Base-by-base conservation (phyloP, 2,329 filamentous ascomycete species). In the Aureobasidium lini region DNA sequence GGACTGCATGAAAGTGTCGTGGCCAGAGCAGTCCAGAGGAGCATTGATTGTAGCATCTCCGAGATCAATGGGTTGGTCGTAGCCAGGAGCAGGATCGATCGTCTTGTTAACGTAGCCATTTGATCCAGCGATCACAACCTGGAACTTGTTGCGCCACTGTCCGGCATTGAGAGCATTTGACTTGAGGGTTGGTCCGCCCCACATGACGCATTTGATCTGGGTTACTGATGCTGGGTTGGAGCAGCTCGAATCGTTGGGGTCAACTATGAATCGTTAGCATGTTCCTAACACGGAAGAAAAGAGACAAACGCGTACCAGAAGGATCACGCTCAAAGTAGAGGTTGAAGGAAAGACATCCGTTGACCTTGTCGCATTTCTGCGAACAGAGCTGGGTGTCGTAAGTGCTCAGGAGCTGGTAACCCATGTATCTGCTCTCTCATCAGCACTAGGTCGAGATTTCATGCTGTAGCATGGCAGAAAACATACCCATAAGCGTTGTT, bases 61-160 rank as follows among this genome's bases (percentile, higher is more conserved):
- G n/a, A 69, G 66, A 23, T 60, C 57, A 69, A 62, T 59, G 2
- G 65, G 61, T 52, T 34, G 43, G 11, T 40, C 57, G 64, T 63
- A 67, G 58, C 66, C 13, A 40, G 56, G 11, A 7, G 72, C 72
- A 39, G 40, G 40, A 61, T 62, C 65, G 44, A 61, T 60, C 39
- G 42, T 58, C 23, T 62, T 50, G 47, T 66, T 66, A 44, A 62
- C 60, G 62, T 65, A 68, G 10, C 74, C 76, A 56, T 78, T 76
- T 34, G 72, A 76, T 29, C 71, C 76, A 13, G 74, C 70, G 43
- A 77, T 74, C 18, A 73, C 71, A 39, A 77, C 71, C 13, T 70
- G 64, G 70, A 77, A 70, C 16, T 66, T 49, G 31, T 61, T 63
- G 11, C 71, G 68, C 58, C 61, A 69, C 62, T 73, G 66, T 31